These are phyloP conservation scores for Trichoderma hamatum DNA, from an alignment of 2,329 filamentous ascomycete species.

Conservation along the genomic window DNA sequence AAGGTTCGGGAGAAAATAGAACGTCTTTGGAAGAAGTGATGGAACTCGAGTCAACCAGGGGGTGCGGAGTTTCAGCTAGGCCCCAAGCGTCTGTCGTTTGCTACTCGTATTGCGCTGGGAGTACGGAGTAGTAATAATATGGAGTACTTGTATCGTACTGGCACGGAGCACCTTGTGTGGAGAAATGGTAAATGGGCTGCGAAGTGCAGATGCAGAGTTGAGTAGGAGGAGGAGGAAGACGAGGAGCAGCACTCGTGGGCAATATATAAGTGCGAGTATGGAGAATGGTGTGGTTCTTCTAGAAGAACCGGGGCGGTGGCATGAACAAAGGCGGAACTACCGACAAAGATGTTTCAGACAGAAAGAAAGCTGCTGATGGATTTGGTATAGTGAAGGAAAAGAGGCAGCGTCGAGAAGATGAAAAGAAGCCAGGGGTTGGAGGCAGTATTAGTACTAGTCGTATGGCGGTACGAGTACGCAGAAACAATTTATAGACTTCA, in stretches of 20 bases:
- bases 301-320: neutral
- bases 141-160: neutral
- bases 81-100: slow-evolving; percentile 11
- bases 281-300: neutral
- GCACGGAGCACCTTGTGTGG: neutral
- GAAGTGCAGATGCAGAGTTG: neutral
- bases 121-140: slow-evolving; percentile 2
- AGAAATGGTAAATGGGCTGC: neutral
- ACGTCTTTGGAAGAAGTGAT: slow-evolving; percentile 10
- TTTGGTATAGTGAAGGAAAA: neutral
- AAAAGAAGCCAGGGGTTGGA: slow-evolving; percentile 15
- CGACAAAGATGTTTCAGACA: slow-evolving; percentile 9
- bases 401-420: neutral
- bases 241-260: slow-evolving; percentile 3
- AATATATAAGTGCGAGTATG: slow-evolving; percentile 11
- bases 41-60: slow-evolving; percentile 10
- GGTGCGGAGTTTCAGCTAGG: slow-evolving; percentile 8
- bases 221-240: neutral
- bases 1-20: slow-evolving; percentile 2
- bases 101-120: neutral
- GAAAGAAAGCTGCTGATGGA: neutral
- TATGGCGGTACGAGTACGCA: slow-evolving; percentile 11
- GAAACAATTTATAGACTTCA: slow-evolving; percentile 21
- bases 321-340: slow-evolving; percentile 6
- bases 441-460: slow-evolving; percentile 10